Conservation (phyloP, 192 early-diverging fungal species). For the Phycomyces blakesleeanus region DNA sequence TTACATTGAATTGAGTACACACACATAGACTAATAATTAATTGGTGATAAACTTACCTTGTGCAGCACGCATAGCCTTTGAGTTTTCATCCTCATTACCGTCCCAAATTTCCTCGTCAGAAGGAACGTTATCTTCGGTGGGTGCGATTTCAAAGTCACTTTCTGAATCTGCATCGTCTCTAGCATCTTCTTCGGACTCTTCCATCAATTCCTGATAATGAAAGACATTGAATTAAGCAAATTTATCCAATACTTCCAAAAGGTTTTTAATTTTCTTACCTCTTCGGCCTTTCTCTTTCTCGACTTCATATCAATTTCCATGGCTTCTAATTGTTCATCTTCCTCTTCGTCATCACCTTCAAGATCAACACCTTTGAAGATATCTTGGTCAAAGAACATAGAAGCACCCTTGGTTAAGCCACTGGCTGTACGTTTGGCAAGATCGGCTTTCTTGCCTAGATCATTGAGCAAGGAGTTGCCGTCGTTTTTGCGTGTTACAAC, state of each 20-base stretch:
- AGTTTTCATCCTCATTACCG: constrained; percentile 59
- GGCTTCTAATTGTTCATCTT: constrained; percentile 26
- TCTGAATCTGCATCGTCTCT: constrained; percentile 37
- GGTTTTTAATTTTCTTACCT: constrained; percentile 22
- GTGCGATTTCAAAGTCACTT: constrained; percentile 59
- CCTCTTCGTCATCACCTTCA: constrained; percentile 45
- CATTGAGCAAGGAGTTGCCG: constrained; percentile 47
- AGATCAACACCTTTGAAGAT: constrained; percentile 72
- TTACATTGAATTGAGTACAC: too few species aligned
- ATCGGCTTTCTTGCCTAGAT: constrained; percentile 53
- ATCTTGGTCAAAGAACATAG: constrained; percentile 95
- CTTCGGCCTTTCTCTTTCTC: constrained; percentile 54
- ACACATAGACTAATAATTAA: too few species aligned
- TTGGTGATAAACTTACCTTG: constrained; percentile 35
- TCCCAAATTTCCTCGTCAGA: constrained; percentile 54
- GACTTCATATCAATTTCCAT: constrained; percentile 24
- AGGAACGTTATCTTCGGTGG: constrained; percentile 27
- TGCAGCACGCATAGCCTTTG: constrained; percentile 43
- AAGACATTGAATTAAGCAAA: not conserved
- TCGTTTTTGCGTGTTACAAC: constrained; percentile 38
- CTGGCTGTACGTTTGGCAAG: constrained; percentile 40
- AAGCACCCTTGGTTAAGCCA: constrained; percentile 75
- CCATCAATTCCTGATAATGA: constrained; percentile 10
- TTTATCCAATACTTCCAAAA: too few species aligned
- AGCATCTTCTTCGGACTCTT: constrained; percentile 18